Percentiles rank a stretch among this genome's conserved stretches.
These are phyloP conservation scores for Bullera alba DNA, from an alignment of 768 basidiomycete genomes.

Conservation along the genomic window DNA sequence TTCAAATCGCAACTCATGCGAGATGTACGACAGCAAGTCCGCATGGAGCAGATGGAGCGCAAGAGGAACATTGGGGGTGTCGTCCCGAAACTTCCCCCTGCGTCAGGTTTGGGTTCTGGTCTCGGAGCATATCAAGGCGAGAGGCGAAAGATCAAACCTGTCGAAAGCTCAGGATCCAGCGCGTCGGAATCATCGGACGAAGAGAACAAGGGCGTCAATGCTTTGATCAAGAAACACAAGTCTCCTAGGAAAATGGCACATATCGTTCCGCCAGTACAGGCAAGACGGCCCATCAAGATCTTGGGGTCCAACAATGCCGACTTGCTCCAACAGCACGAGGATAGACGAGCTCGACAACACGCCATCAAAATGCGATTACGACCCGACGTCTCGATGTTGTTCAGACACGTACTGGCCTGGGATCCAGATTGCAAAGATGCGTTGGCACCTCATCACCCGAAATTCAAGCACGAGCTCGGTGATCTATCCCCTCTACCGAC, in stretches of 20 bases:
- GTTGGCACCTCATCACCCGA: conserved; percentile 58
- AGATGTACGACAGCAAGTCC: conserved; percentile 14
- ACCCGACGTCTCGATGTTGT: conserved; percentile 73
- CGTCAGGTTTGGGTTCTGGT: conserved; percentile 26
- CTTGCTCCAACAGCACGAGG: conserved; percentile 48
- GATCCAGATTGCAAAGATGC: conserved; percentile 58
- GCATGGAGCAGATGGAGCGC: conserved; percentile 6
- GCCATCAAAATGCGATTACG: conserved; percentile 63
- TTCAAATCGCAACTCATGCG: conserved; percentile 33
- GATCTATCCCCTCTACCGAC: conserved; percentile 55
- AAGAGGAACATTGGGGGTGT: conserved; percentile 29
- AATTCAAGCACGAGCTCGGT: conserved; percentile 44
- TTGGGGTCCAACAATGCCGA: conserved; percentile 10
- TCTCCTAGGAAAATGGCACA: conserved; percentile 51
- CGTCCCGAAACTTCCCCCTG: conserved; percentile 18
- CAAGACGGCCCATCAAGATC: conserved; percentile 25
- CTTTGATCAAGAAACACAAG: conserved; percentile 58
- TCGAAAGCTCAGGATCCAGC: conserved; percentile 30
- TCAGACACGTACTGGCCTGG: conserved; percentile 77
- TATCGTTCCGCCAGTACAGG: conserved; percentile 8
- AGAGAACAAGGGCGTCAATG: conserved; percentile 48
- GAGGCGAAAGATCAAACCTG: conserved; percentile 7
- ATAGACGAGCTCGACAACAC: conserved; percentile 58
- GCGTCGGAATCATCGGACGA: conserved; percentile 37
- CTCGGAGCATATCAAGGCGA: conserved; percentile 26